Conservation (phyloP, 2,329 filamentous ascomycete genomes). For the Macrophomina pseudophaseolina region DNA sequence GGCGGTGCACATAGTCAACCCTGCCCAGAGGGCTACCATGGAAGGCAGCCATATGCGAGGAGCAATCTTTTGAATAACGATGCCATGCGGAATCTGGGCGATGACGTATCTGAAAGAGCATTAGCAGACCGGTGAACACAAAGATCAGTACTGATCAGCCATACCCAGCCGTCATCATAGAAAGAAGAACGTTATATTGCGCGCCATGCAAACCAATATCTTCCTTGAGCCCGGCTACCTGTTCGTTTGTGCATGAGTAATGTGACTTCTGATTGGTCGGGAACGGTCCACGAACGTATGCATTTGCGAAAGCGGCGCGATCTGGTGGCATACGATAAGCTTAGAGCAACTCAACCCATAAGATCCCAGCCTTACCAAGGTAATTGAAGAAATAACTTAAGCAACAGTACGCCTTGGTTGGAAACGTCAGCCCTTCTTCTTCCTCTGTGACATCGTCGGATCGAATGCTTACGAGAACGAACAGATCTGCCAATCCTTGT, state of each 20-base stretch:
- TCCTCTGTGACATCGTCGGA: too few relatives aligned
- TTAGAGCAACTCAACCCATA: neutral
- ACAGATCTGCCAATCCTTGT: constrained; percentile 32
- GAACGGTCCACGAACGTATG: constrained; percentile 32
- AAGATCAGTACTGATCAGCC: too few relatives aligned
- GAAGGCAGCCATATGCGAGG: constrained; percentile 39
- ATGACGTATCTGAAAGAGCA: constrained; percentile 30
- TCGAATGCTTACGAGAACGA: constrained; percentile 32
- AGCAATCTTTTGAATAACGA: constrained; percentile 37
- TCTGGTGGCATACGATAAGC: constrained; percentile 28
- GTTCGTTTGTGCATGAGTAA: neutral
- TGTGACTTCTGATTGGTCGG: neutral
- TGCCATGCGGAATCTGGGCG: constrained; percentile 38
- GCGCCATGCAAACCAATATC: constrained; percentile 34
- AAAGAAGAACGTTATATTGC: constrained; percentile 38
- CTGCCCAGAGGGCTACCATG: constrained; percentile 37
- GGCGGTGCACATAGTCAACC: constrained; percentile 38
- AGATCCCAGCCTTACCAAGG: constrained; percentile 30
- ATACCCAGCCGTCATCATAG: constrained; percentile 39
- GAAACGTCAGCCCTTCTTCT: neutral
- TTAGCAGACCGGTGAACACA: neutral
- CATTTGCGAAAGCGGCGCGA: constrained; percentile 38
- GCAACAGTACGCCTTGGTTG: constrained; percentile 36
- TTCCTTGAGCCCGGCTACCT: constrained; percentile 38
- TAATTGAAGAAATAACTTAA: constrained; percentile 42